phyloP scores from a whole-genome alignment of 345 rosid genomes.

The Mangifera indica region DNA sequence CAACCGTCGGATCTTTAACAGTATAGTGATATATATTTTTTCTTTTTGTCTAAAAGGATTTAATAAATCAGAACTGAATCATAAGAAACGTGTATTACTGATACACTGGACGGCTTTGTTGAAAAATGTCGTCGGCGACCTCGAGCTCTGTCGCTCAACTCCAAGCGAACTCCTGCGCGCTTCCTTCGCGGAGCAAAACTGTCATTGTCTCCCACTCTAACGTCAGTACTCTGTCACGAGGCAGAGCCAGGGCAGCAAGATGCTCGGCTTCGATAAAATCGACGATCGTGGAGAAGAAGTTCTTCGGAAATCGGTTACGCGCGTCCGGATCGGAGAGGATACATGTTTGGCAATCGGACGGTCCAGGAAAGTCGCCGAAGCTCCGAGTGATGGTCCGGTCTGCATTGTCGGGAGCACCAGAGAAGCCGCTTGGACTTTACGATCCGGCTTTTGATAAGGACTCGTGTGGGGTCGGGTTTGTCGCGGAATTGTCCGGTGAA shows the following conservation, averaged over 20 bases:
- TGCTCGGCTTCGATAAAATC: constrained; percentile 38
- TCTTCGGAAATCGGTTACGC: constrained; percentile 52
- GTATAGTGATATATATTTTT: not conserved
- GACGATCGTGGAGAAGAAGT: constrained; percentile 36
- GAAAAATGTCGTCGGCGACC: constrained; percentile 63
- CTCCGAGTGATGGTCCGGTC: constrained; percentile 67
- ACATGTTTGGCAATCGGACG: constrained; percentile 74
- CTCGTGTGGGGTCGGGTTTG: constrained; percentile 98
- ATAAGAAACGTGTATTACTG: not conserved
- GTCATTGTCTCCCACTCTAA: constrained; percentile 37
- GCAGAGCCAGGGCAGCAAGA: constrained; percentile 22
- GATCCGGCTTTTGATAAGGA: constrained; percentile 94
- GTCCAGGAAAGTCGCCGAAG: constrained; percentile 71
- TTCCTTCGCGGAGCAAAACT: constrained; percentile 31
- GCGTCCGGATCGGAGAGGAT: constrained; percentile 53
- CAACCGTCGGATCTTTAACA: constrained; percentile 12
- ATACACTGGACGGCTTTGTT: not conserved
- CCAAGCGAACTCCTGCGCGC: constrained; percentile 23
- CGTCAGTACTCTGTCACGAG: constrained; percentile 25
- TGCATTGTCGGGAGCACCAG: constrained; percentile 80
- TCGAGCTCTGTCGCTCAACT: constrained; percentile 44
- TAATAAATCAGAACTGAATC: not conserved
- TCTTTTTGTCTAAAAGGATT: no score
- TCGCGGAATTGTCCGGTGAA: constrained; percentile 88
- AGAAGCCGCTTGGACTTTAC: constrained; percentile 93